phyloP scores from a whole-genome alignment of 1,284 basidiomycete genomes.

The Ganoderma boninense region DNA sequence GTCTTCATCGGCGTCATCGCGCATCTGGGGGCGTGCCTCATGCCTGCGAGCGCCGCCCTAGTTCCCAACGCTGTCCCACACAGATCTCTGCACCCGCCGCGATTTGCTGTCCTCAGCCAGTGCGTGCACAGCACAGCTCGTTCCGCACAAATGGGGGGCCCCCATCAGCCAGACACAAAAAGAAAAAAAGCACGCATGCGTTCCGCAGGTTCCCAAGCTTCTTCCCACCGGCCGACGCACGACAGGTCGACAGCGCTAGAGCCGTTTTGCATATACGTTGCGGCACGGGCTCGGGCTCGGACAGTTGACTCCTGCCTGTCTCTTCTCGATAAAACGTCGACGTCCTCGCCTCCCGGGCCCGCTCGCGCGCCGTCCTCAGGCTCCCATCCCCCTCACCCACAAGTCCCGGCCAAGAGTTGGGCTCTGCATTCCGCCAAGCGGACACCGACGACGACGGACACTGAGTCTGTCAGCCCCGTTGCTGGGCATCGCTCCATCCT shows the following conservation, averaged over 20 bases:
- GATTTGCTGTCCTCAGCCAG: background rate
- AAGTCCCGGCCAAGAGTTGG: background rate
- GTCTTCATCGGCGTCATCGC: background rate
- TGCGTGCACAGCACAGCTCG: background rate
- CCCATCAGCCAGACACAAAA: constrained; percentile 6
- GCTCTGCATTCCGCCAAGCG: constrained; percentile 1
- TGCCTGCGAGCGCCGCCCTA: background rate
- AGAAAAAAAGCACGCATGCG: background rate
- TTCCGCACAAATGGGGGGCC: background rate
- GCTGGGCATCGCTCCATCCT: background rate
- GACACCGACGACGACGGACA: background rate
- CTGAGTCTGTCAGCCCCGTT: constrained; percentile 1
- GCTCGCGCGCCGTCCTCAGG: background rate
- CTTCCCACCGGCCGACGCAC: background rate
- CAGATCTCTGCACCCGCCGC: background rate
- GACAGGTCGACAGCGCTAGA: background rate
- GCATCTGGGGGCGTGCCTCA: constrained; percentile 1
- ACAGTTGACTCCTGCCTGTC: background rate
- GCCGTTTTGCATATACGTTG: background rate
- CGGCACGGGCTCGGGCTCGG: background rate
- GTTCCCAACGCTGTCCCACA: background rate
- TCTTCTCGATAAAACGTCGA: constrained; percentile 1
- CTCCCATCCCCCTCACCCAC: background rate
- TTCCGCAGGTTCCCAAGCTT: background rate
- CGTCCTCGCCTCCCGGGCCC: background rate